Evolutionary conservation across 768 basidiomycete species (phyloP), one percentile per base, ranked within the genome.

Genomic region (Kwoniella europaea): DNA sequence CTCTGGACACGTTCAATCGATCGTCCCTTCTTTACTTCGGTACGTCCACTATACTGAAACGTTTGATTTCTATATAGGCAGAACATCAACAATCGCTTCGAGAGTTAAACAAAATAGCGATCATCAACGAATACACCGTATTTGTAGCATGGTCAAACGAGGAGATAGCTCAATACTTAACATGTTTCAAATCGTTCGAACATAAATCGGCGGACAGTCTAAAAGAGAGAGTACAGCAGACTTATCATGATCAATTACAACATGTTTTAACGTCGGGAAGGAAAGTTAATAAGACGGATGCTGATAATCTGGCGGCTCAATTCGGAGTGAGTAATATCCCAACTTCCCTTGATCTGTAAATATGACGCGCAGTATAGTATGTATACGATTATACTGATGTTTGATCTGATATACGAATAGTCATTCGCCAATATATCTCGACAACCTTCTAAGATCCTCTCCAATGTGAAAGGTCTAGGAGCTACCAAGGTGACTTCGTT

Each of bases 271-370:
- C 96, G 1, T 89, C 89, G 73, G 92, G 98, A 77, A 91, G 88
- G 79, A 93, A 92, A 75, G 93, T 99, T 72, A 98, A 98, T 85
- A 97, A 96, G 86, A 98, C 96, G 3, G 97, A 99, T 77, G 93
- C 95, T 1, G 90, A 93, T 84, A 98, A 96, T 3, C 86, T 99
- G 53, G 88, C 92, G 22, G 90, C 91, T 2, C 91, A 93, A n/a
- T 90, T 95, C 75, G 95, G 94, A 44, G 96, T 98, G 85, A 68
- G 90, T 86, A 41, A 4, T 1, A 13, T 58, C 27, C 55, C 55
- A 35, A 1, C 18, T 50, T 50, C 0, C 18, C 12, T 50, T 50
- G 46, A 13, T 15, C 2, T 50, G 10, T 10, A 2, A 50, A 35
- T 0, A 6, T 35, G 35, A 7, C 35, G 0, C 35, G 7, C 27